Conservation (phyloP, 768 basidiomycete genomes). For the Hortiboletus flavorubellus region DNA sequence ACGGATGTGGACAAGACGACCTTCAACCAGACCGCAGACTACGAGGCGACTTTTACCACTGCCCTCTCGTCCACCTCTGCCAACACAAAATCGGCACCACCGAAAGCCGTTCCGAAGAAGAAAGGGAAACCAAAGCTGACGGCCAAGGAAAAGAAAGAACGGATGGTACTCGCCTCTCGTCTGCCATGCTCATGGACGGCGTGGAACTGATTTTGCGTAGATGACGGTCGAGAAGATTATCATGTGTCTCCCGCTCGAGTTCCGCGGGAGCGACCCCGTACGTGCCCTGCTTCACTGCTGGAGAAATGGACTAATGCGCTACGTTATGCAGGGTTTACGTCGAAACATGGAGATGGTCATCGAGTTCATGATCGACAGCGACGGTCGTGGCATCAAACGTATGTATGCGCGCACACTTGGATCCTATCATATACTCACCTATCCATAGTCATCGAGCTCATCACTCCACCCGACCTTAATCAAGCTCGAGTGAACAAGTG, state of each 20-base stretch:
- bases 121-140: slow-evolving; percentile 66
- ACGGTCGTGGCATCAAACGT: slow-evolving; percentile 55
- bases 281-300: slow-evolving; percentile 25
- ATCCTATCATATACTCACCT: neutral
- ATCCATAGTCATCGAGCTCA: slow-evolving; percentile 67
- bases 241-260: slow-evolving; percentile 80
- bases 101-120: slow-evolving; percentile 43
- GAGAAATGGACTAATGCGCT: neutral
- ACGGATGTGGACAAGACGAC: slow-evolving; percentile 32
- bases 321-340: slow-evolving; percentile 55
- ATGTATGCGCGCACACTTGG: slow-evolving; percentile 35
- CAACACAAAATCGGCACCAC: slow-evolving; percentile 34
- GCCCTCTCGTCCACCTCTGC: slow-evolving; percentile 30
- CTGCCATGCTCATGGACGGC: too few species aligned
- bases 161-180: slow-evolving; percentile 48
- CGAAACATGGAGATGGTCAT: slow-evolving; percentile 80
- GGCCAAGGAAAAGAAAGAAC: slow-evolving; percentile 81
- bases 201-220: slow-evolving; percentile 25
- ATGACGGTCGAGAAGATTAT: slow-evolving; percentile 69
- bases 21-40: slow-evolving; percentile 27
- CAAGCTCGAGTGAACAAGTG: slow-evolving; percentile 94
- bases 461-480: slow-evolving; percentile 76
- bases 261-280: slow-evolving; percentile 84
- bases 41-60: slow-evolving; percentile 36
- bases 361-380: slow-evolving; percentile 65